These are phyloP conservation scores for Scheffersomyces segobiensis DNA, from an alignment of 1,139 yeast species.

Conservation along the genomic window DNA sequence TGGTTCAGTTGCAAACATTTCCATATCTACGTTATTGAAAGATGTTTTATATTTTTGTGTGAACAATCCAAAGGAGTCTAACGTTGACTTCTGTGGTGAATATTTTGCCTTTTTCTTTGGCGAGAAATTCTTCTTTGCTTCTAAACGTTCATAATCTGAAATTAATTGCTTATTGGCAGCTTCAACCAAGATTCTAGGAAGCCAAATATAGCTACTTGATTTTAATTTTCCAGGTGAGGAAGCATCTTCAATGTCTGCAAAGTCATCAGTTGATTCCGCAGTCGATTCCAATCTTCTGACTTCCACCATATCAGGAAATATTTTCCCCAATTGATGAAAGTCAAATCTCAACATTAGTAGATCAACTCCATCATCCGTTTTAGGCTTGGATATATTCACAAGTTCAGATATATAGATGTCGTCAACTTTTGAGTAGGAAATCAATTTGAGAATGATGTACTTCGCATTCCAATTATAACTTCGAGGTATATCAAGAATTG, in stretches of 20 bases:
- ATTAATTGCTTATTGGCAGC: slow-evolving; percentile 9
- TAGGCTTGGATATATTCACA: slow-evolving; percentile 6
- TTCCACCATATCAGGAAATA: slow-evolving; percentile 5
- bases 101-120: slow-evolving; percentile 5
- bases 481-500: slow-evolving; percentile 5
- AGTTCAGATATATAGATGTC: not conserved
- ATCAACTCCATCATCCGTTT: slow-evolving; percentile 9
- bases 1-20: not conserved
- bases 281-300: slow-evolving; percentile 1
- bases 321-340: slow-evolving; percentile 1
- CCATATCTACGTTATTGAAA: not conserved
- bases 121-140: slow-evolving; percentile 3
- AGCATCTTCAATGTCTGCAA: slow-evolving; percentile 5
- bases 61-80: slow-evolving; percentile 7
- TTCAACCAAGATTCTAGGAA: slow-evolving; percentile 12
- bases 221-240: slow-evolving; percentile 1
- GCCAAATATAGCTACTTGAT: slow-evolving; percentile 8
- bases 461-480: slow-evolving; percentile 10
- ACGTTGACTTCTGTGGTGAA: slow-evolving; percentile 11
- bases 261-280: not conserved
- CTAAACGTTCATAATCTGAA: slow-evolving; percentile 5
- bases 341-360: slow-evolving; percentile 14
- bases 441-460: slow-evolving; percentile 12
- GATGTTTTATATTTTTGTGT: not conserved
- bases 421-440: slow-evolving; percentile 1